A percentile compares a stretch with the other conserved stretches of the same genome.
Evolutionary conservation across 2,329 filamentous ascomycete species (phyloP).

Genomic region (Celoporthe dispersa): DNA sequence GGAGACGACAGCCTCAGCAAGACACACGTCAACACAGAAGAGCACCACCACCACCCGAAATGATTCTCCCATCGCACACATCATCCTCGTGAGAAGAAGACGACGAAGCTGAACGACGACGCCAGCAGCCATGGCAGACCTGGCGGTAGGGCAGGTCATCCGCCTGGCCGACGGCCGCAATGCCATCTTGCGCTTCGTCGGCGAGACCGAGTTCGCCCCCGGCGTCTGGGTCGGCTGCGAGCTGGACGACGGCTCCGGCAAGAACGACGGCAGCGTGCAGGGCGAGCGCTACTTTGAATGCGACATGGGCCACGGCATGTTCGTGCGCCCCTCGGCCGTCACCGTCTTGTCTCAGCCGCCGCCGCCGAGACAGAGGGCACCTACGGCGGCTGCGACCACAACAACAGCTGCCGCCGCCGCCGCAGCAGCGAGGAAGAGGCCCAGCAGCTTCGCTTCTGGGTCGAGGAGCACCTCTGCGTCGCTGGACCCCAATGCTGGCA

Average conservation of each 20-base stretch:
- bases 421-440: slow-evolving; percentile 47
- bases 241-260: slow-evolving; percentile 79
- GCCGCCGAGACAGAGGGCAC: slow-evolving; percentile 43
- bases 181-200: slow-evolving; percentile 80
- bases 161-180: slow-evolving; percentile 78
- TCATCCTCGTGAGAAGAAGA: not conserved
- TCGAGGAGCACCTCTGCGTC: slow-evolving; percentile 47
- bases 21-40: not conserved
- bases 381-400: slow-evolving; percentile 43
- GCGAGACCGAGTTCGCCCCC: slow-evolving; percentile 76
- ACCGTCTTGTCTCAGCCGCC: slow-evolving; percentile 58
- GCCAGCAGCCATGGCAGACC: slow-evolving; percentile 53
- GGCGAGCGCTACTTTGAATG: slow-evolving; percentile 91
- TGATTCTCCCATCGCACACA: not conserved
- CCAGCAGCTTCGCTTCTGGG: slow-evolving; percentile 52
- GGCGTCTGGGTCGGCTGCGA: slow-evolving; percentile 92
- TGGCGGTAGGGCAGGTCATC: slow-evolving; percentile 73
- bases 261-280: slow-evolving; percentile 92
- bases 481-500: slow-evolving; percentile 58
- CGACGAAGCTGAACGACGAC: not conserved
- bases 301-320: slow-evolving; percentile 77
- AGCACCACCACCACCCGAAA: not conserved
- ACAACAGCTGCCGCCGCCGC: slow-evolving; percentile 32
- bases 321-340: slow-evolving; percentile 75
- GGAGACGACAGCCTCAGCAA: slow-evolving; percentile 16